These are phyloP conservation scores for Orobanche coerulescens DNA, from an alignment of 257 asterid species.

Conservation along the genomic window DNA sequence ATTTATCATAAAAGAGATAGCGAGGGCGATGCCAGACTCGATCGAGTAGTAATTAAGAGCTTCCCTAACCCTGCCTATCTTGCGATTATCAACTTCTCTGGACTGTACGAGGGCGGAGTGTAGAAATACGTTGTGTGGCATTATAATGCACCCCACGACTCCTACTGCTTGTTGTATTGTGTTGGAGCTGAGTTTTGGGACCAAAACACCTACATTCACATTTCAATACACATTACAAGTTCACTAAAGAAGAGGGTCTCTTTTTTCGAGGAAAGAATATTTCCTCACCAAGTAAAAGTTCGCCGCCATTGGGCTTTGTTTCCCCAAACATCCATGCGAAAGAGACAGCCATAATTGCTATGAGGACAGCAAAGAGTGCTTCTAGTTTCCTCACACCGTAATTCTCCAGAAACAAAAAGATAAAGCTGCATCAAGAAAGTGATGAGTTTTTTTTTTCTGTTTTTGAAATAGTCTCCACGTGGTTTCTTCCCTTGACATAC, in stretches of 20 bases:
- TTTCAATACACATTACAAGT: too few relatives aligned
- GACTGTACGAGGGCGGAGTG: constrained; percentile 86
- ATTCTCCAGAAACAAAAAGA: constrained; percentile 68
- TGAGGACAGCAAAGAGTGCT: constrained; percentile 73
- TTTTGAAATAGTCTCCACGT: background rate
- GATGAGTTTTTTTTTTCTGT: too few relatives aligned
- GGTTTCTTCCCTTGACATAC: background rate
- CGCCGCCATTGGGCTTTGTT: constrained; percentile 58
- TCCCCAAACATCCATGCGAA: constrained; percentile 88
- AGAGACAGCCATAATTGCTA: constrained; percentile 64
- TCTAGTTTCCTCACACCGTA: constrained; percentile 81
- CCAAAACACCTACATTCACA: constrained; percentile 43
- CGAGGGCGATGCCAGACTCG: constrained; percentile 56
- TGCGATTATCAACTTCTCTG: constrained; percentile 48
- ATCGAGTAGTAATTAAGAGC: constrained; percentile 70
- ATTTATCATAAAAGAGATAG: constrained; percentile 61
- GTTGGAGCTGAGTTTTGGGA: constrained; percentile 64
- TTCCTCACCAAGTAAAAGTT: constrained; percentile 56
- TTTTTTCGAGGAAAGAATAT: background rate
- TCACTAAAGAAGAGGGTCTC: background rate
- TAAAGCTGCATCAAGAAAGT: constrained; percentile 44
- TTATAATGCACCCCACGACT: constrained; percentile 75
- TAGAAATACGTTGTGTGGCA: constrained; percentile 78
- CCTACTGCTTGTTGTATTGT: constrained; percentile 80
- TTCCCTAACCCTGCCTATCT: constrained; percentile 56